Evolutionary conservation across 177 flowering plant species (phyloP).

Genomic region (Vitis hybrid): DNA sequence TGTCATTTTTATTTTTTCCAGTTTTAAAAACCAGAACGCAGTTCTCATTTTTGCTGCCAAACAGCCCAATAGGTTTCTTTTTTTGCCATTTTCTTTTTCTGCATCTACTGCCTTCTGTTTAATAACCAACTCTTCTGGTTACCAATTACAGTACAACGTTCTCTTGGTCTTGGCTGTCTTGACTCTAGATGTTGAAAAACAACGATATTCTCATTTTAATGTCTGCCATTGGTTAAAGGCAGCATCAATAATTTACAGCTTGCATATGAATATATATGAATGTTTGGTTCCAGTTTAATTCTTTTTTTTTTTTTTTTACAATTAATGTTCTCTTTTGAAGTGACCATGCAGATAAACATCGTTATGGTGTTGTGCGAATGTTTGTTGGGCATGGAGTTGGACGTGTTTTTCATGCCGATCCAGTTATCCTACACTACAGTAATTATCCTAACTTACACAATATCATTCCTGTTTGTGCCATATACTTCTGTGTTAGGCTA

Average conservation of each 20-base stretch:
- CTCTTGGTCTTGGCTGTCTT: too few relatives aligned
- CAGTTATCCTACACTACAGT: conserved; percentile 85
- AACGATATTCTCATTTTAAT: background rate
- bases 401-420: conserved; percentile 87
- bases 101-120: background rate
- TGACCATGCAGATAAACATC: conserved; percentile 85
- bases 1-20: too few relatives aligned
- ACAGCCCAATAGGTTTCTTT: background rate
- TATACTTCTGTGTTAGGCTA: background rate
- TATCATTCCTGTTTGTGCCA: background rate
- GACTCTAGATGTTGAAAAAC: too few relatives aligned
- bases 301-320: background rate
- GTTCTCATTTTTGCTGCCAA: too few relatives aligned
- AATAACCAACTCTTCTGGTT: too few relatives aligned
- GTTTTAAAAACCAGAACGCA: too few relatives aligned
- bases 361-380: conserved; percentile 82
- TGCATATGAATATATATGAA: background rate
- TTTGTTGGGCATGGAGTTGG: conserved; percentile 99
- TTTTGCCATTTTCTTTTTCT: background rate
- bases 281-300: background rate
- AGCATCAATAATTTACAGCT: background rate
- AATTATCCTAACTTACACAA: conserved; percentile 21
- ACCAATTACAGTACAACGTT: too few relatives aligned
- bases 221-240: background rate
- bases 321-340: conserved; percentile 36